Evolutionary conservation across 495 filamentous ascomycete species (phyloP).

Genomic region (Amphirosellinia nigrospora): DNA sequence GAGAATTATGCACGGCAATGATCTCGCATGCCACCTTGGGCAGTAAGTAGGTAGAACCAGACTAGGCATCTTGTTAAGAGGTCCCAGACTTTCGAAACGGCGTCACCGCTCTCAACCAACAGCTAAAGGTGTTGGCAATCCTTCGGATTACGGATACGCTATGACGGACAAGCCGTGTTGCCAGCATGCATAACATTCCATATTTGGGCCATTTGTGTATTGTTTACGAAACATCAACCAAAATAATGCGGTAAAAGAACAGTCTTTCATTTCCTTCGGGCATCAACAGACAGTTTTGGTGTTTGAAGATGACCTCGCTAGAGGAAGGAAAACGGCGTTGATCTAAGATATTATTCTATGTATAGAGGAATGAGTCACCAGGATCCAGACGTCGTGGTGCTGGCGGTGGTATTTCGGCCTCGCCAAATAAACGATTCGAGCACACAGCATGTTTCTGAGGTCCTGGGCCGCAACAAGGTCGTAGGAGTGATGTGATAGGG

Average conservation of each 20-base stretch:
- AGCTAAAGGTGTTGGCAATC: background rate
- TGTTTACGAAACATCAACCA: background rate
- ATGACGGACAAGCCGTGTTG: background rate
- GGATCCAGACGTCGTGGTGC: background rate
- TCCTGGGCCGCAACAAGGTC: background rate
- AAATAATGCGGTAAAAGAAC: background rate
- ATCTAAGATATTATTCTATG: background rate
- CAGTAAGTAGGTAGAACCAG: background rate
- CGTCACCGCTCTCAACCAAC: slow-evolving; percentile 6
- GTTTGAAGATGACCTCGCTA: background rate
- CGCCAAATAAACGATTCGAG: background rate
- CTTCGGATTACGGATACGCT: slow-evolving; percentile 1
- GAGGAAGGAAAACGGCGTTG: background rate
- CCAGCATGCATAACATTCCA: background rate
- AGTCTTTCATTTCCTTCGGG: background rate
- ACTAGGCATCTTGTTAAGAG: background rate
- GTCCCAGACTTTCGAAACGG: background rate
- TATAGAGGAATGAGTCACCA: background rate
- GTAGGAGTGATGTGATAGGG: background rate
- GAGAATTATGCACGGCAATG: background rate
- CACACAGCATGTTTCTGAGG: background rate
- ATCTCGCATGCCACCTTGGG: too few species aligned
- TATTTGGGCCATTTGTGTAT: background rate
- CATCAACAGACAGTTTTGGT: background rate
- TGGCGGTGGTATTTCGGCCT: background rate